Conservation (phyloP, 768 basidiomycete species). For the Russula brevipes region DNA sequence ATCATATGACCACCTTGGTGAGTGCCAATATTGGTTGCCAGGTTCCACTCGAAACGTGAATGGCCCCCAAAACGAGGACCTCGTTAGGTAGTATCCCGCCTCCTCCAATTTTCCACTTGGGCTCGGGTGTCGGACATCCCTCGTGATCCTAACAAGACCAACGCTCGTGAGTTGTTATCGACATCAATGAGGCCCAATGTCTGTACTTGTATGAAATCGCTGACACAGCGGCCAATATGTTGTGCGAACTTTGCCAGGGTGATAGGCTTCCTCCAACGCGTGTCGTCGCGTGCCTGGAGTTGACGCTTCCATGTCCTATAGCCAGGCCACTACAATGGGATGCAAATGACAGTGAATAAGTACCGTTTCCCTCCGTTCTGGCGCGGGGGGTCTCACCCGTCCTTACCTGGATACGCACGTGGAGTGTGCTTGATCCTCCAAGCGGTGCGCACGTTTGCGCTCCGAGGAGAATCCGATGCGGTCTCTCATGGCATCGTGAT, state of each 20-base stretch:
- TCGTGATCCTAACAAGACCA: neutral
- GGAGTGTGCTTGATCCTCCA: neutral
- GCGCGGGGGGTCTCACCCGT: too few relatives aligned
- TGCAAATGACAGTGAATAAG: neutral
- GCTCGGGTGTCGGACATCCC: neutral
- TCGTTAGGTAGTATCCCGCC: neutral
- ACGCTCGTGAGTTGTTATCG: neutral
- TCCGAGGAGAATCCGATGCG: neutral
- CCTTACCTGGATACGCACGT: slow-evolving; percentile 1
- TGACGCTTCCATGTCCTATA: neutral
- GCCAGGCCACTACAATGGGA: neutral
- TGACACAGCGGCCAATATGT: neutral
- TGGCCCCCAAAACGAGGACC: neutral
- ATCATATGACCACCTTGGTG: neutral
- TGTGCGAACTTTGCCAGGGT: slow-evolving; percentile 2
- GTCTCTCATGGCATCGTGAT: neutral
- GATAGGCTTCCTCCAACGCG: neutral
- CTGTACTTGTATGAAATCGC: neutral
- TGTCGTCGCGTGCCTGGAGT: slow-evolving; percentile 5
- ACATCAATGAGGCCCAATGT: neutral
- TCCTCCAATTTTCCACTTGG: neutral
- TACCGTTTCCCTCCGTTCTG: neutral
- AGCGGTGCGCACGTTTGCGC: neutral
- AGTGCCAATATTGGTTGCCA: slow-evolving; percentile 5
- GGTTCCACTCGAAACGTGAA: neutral